These are phyloP conservation scores for Candida berthetii DNA, from an alignment of 805 yeast species.

Conservation along the genomic window DNA sequence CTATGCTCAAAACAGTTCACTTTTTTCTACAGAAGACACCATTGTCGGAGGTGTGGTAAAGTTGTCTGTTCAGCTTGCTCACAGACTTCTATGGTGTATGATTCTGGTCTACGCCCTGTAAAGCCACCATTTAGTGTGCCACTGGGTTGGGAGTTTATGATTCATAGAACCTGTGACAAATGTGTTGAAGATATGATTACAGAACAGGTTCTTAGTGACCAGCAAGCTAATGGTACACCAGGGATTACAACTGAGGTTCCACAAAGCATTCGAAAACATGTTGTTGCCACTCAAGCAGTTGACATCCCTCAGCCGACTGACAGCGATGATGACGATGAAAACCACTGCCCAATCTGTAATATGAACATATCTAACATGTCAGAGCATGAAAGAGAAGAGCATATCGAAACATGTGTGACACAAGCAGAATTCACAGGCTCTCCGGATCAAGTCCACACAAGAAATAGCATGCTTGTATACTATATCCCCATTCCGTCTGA, in stretches of 20 bases:
- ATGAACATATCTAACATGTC: conserved; percentile 8
- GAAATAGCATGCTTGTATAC: conserved; percentile 85
- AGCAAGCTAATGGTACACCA: background rate
- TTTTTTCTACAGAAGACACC: conserved; percentile 70
- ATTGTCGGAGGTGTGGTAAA: conserved; percentile 76
- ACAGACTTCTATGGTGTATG: conserved; percentile 40
- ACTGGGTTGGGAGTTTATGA: conserved; percentile 41
- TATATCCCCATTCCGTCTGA: conserved; percentile 23
- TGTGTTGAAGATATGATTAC: conserved; percentile 55
- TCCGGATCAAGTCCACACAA: conserved; percentile 45
- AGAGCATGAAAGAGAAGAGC: conserved; percentile 43
- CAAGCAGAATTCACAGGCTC: conserved; percentile 59
- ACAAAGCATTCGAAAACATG: background rate
- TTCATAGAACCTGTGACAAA: conserved; percentile 69
- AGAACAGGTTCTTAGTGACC: conserved; percentile 2
- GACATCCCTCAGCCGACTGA: conserved; percentile 1
- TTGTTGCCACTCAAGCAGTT: background rate
- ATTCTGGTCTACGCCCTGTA: conserved; percentile 54
- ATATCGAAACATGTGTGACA: conserved; percentile 63
- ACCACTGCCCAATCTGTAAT: conserved; percentile 36
- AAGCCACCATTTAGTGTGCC: conserved; percentile 43
- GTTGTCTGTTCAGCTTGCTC: conserved; percentile 75
- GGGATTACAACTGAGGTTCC: conserved; percentile 9
- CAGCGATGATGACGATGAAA: conserved; percentile 21
- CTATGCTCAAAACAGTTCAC: conserved; percentile 48